Evolutionary conservation across 441 rosid species (phyloP).

Genomic region (Melastoma candidum): DNA sequence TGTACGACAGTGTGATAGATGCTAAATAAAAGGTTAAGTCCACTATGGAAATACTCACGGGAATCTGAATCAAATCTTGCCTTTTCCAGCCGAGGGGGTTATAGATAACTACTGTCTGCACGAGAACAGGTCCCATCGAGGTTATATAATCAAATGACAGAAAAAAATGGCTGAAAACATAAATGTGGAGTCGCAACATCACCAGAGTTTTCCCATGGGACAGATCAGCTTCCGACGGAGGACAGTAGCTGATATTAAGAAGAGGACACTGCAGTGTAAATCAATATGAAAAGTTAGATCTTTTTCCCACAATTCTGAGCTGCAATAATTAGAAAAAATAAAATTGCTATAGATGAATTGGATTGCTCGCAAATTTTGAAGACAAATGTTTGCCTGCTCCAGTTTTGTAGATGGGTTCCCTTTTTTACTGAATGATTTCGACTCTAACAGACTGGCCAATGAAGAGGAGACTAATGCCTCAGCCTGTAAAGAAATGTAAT

Average conservation of each 20-base stretch:
- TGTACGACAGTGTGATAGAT: too few species aligned
- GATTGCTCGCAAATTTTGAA: conserved; percentile 1
- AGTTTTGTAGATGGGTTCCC: conserved; percentile 33
- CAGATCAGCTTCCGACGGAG: conserved; percentile 62
- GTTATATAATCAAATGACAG: conserved; percentile 12
- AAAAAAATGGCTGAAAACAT: conserved; percentile 7
- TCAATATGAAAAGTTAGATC: conserved; percentile 5
- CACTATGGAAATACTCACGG: conserved; percentile 45
- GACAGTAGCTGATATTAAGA: conserved; percentile 92
- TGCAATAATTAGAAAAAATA: not conserved
- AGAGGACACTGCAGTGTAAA: conserved; percentile 66
- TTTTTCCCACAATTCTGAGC: too few species aligned
- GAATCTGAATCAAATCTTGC: conserved; percentile 73
- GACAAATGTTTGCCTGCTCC: conserved; percentile 51
- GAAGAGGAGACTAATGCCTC: conserved; percentile 80
- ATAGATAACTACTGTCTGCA: conserved; percentile 71
- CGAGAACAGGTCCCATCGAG: conserved; percentile 11
- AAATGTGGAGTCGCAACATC: conserved; percentile 15
- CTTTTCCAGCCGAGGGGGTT: conserved; percentile 98
- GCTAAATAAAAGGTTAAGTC: not conserved
- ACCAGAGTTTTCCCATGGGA: conserved; percentile 76
- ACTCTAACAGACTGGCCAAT: conserved; percentile 61
- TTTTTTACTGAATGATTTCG: conserved; percentile 26
- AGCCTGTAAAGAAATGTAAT: conserved; percentile 44
- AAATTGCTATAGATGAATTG: too few species aligned